Conservation (phyloP, 1,284 basidiomycete species). For the Entoloma clypeatum region DNA sequence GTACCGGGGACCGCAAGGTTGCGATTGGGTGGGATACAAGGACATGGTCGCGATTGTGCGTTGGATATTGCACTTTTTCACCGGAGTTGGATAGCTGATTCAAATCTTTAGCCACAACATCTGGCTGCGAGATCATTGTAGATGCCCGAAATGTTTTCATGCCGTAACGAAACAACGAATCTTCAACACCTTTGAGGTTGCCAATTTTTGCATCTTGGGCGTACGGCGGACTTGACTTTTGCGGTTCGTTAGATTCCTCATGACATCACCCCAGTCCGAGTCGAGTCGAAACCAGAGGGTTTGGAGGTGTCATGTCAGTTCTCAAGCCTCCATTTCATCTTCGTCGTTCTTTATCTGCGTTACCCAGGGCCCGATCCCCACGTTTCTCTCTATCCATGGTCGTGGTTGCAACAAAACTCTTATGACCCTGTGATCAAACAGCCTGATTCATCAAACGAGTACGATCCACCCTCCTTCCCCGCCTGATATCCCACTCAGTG, state of each 20-base stretch:
- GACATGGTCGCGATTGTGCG: conserved; percentile 70
- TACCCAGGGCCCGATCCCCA: conserved; percentile 62
- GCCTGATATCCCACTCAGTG: conserved; percentile 5
- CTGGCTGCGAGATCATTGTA: conserved; percentile 71
- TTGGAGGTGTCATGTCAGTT: conserved; percentile 64
- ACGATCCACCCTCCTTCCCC: conserved; percentile 18
- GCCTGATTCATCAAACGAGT: conserved; percentile 39
- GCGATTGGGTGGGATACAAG: conserved; percentile 65
- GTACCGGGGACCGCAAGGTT: conserved; percentile 54
- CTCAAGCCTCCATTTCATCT: conserved; percentile 3
- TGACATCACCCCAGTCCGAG: conserved; percentile 64
- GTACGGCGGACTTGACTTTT: background rate
- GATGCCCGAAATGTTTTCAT: conserved; percentile 88
- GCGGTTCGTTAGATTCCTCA: conserved; percentile 60
- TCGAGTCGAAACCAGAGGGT: conserved; percentile 61
- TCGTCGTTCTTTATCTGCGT: conserved; percentile 5
- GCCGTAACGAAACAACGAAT: conserved; percentile 87
- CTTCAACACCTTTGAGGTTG: conserved; percentile 79
- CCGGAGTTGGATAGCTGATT: background rate
- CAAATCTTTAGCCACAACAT: conserved; percentile 42
- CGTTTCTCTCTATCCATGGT: conserved; percentile 81
- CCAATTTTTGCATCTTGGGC: conserved; percentile 14
- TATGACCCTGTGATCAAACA: conserved; percentile 61
- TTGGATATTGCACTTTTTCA: conserved; percentile 14
- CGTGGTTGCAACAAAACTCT: conserved; percentile 73